phyloP scores from a whole-genome alignment of 805 yeast species.

The Ogataea pilisensis region DNA sequence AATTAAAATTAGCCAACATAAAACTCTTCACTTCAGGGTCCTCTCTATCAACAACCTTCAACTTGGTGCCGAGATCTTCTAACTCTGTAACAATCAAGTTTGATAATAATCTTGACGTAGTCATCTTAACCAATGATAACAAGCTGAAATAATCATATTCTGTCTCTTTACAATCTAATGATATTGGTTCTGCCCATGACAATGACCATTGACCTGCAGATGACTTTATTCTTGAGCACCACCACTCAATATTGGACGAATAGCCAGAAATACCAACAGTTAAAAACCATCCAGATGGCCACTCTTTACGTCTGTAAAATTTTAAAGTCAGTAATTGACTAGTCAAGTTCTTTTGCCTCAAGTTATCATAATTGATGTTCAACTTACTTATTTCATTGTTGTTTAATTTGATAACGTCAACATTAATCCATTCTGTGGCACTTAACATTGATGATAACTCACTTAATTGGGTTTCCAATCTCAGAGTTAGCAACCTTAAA shows the following conservation, averaged over 20 bases:
- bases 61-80: conserved; percentile 35
- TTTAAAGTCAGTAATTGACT: conserved; percentile 22
- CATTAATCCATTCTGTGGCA: conserved; percentile 68
- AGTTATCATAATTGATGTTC: conserved; percentile 29
- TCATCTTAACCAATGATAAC: conserved; percentile 35
- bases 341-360: conserved; percentile 19
- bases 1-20: conserved; percentile 26
- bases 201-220: conserved; percentile 51
- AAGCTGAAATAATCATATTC: conserved; percentile 32
- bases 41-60: conserved; percentile 28
- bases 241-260: conserved; percentile 41
- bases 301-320: conserved; percentile 45
- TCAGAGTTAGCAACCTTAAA: conserved; percentile 39
- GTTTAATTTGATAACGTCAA: conserved; percentile 47
- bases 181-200: conserved; percentile 42
- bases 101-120: conserved; percentile 46
- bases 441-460: conserved; percentile 54
- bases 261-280: conserved; percentile 35
- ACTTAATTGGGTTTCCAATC: conserved; percentile 44
- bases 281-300: conserved; percentile 58
- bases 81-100: conserved; percentile 52
- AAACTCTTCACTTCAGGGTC: conserved; percentile 19
- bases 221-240: conserved; percentile 49
- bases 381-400: conserved; percentile 44
- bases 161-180: conserved; percentile 11